phyloP scores from a whole-genome alignment of 169 alveolate genomes.

The Theileria parva region DNA sequence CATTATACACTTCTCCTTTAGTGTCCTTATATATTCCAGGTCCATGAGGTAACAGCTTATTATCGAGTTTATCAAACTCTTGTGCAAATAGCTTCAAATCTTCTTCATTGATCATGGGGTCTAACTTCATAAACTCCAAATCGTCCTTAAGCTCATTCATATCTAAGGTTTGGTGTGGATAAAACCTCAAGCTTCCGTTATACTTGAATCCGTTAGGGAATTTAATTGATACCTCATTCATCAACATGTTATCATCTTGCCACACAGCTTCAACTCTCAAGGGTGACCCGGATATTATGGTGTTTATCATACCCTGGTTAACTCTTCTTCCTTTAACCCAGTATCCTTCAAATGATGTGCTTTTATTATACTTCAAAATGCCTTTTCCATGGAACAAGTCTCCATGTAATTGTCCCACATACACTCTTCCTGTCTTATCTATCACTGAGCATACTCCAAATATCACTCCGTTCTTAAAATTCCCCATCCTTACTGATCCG shows the following conservation, averaged over 20 bases:
- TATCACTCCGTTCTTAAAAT: constrained; percentile 37
- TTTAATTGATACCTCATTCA: constrained; percentile 34
- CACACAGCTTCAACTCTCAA: constrained; percentile 60
- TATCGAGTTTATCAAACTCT: constrained; percentile 21
- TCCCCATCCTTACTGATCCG: constrained; percentile 57
- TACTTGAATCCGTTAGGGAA: constrained; percentile 67
- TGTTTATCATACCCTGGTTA: constrained; percentile 48
- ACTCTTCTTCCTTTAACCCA: constrained; percentile 54
- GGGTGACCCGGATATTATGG: constrained; percentile 13
- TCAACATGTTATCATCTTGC: constrained; percentile 36
- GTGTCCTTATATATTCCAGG: constrained; percentile 43
- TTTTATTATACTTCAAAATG: constrained; percentile 26
- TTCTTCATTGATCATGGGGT: not conserved
- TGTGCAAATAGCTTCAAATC: constrained; percentile 18
- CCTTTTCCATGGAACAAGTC: constrained; percentile 54
- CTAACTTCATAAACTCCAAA: not conserved
- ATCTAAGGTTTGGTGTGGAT: constrained; percentile 6
- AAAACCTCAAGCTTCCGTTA: constrained; percentile 24
- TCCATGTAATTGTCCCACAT: constrained; percentile 57
- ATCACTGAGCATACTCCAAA: constrained; percentile 55
- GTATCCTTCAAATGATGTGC: constrained; percentile 43
- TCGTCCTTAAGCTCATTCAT: constrained; percentile 4
- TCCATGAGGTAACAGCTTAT: constrained; percentile 62
- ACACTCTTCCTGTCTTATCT: constrained; percentile 44
- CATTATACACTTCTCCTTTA: constrained; percentile 46